Percentiles rank a stretch among this genome's conserved stretches.
These are phyloP conservation scores for Annulohypoxylon truncatum DNA, from an alignment of 2,329 filamentous ascomycete genomes.

Conservation along the genomic window DNA sequence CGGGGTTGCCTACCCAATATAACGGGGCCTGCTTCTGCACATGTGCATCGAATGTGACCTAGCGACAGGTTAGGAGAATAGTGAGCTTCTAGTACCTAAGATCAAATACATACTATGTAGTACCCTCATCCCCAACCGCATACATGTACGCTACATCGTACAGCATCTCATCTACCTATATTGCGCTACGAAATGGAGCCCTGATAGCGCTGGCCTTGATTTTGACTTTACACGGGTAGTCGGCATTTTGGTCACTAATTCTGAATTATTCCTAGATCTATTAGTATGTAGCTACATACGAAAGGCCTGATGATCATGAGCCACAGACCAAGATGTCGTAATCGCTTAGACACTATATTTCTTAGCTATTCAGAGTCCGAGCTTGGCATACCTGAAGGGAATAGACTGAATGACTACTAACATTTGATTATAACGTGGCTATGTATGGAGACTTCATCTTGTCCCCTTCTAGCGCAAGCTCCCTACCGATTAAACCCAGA, in stretches of 20 bases:
- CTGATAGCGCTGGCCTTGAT: constrained; percentile 3
- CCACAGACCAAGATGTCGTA: constrained; percentile 15
- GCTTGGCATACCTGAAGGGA: constrained; percentile 24
- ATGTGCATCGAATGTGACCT: constrained; percentile 33
- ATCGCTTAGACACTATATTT: constrained; percentile 5
- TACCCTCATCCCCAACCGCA: constrained; percentile 16
- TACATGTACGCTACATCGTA: constrained; percentile 21
- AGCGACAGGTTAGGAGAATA: constrained; percentile 23
- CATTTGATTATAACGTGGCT: constrained; percentile 3
- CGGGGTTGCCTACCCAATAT: constrained; percentile 31
- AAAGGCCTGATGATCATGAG: constrained; percentile 8
- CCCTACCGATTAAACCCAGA: constrained; percentile 39
- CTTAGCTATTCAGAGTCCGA: constrained; percentile 11
- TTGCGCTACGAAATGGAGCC: constrained; percentile 13
- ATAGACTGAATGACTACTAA: constrained; percentile 15
- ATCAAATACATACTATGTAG: constrained; percentile 8
- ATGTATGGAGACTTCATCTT: constrained; percentile 26
- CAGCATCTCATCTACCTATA: constrained; percentile 10
- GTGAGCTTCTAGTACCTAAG: constrained; percentile 12
- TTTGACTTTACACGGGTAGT: constrained; percentile 3
- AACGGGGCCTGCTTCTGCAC: constrained; percentile 25
- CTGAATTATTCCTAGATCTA: background rate
- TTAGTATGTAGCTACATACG: constrained; percentile 12
- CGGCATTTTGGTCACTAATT: background rate
- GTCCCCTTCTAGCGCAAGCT: constrained; percentile 23